phyloP scores from a whole-genome alignment of 768 basidiomycete species.

The Amanita pseudoporphyria region DNA sequence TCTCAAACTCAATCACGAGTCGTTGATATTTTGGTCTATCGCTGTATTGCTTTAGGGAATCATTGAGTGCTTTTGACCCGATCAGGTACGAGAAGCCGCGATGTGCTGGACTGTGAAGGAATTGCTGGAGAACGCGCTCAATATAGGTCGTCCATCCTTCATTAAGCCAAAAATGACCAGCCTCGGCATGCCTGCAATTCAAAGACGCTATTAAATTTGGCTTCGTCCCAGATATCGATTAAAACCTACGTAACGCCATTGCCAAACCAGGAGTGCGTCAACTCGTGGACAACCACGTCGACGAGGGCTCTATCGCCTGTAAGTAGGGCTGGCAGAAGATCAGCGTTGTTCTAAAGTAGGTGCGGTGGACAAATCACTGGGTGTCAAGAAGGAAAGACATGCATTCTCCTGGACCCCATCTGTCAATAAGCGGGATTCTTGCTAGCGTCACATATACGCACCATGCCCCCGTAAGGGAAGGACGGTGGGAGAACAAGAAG shows the following conservation, averaged over 20 bases:
- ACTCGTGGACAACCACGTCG: slow-evolving; percentile 84
- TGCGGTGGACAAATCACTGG: slow-evolving; percentile 39
- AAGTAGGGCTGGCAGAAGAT: slow-evolving; percentile 47
- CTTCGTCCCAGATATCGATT: neutral
- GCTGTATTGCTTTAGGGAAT: slow-evolving; percentile 54
- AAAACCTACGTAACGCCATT: slow-evolving; percentile 65
- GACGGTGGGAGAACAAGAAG: slow-evolving; percentile 81
- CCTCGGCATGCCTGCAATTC: slow-evolving; percentile 48
- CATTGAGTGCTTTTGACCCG: slow-evolving; percentile 62
- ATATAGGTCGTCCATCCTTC: slow-evolving; percentile 94
- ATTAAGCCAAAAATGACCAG: slow-evolving; percentile 83
- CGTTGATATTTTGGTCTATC: slow-evolving; percentile 67
- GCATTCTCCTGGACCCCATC: slow-evolving; percentile 65
- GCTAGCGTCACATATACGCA: slow-evolving; percentile 18
- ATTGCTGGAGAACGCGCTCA: slow-evolving; percentile 68
- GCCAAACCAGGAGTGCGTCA: slow-evolving; percentile 88
- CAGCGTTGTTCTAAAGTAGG: neutral
- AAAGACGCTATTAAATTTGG: neutral
- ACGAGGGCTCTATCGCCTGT: slow-evolving; percentile 82
- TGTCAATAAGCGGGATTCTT: neutral
- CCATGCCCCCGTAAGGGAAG: slow-evolving; percentile 93
- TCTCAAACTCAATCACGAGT: slow-evolving; percentile 65
- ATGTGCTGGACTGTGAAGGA: slow-evolving; percentile 62
- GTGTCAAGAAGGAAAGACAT: slow-evolving; percentile 81
- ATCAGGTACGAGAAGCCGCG: slow-evolving; percentile 77